Base-by-base conservation (phyloP, 495 filamentous ascomycete genomes). In the Aspergillus affinis region DNA sequence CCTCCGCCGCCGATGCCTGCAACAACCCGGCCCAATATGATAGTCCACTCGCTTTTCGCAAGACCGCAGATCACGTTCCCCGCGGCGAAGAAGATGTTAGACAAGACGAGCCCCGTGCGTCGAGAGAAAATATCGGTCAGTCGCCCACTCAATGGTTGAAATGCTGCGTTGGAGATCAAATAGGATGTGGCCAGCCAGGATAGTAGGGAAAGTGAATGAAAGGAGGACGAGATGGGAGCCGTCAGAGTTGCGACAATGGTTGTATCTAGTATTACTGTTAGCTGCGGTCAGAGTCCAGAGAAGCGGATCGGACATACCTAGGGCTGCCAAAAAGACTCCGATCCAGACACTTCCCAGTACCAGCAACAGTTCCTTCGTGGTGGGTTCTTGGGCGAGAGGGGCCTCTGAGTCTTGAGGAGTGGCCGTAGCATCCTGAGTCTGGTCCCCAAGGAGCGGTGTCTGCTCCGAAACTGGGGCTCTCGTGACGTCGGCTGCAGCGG, bases 111-210 rank as follows among this genome's bases (percentile, higher is more conserved):
- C 0, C 92, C 92, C 1, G 86, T 83, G 1, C 90, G 81, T 7
- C 93, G 84, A 5, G 86, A 87, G 69, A 91, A 94, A 19, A 97
- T 94, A 69, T 97, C 93, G 0, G 93, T 97, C 61, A 97, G 70
- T 6, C 90, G 83, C 18, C 93, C 93, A 52, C 87, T 88, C 13
- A 97, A 75, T 3, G 93, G 93, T 62, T 97, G 93, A 52, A 86
- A 88, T 2, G 90, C 90, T 6, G 93, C 91, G 73, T 93, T 95
- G 51, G 93, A 87, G 62, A 97, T 93, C 29, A 97, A 83, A 71
- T 96, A 97, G 23, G 90, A 86, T 4, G 89, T 89, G 3, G 92
- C 93, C 13, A 97, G 85, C 93, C 93, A 97, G 6, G 92, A 93
- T 48, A 96, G 78, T 26, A 94, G 75, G n/a, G 85, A 87, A 48